phyloP scores from a whole-genome alignment of 257 asterid species.

The Forsythia suspensa region DNA sequence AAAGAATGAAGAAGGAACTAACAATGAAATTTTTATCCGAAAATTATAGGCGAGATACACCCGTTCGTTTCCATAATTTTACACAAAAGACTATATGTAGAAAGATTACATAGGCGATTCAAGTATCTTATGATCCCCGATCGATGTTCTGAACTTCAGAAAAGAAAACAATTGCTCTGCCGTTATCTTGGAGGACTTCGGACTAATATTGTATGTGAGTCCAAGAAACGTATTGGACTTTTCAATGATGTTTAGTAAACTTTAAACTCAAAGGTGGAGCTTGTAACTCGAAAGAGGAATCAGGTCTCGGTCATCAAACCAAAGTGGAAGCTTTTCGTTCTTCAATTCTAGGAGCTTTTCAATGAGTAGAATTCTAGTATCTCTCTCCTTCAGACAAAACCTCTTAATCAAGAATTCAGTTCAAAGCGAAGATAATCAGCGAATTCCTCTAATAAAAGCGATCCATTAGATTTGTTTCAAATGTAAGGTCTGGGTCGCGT shows the following conservation, averaged over 20 bases:
- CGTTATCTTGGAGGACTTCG: background rate
- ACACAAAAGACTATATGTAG: background rate
- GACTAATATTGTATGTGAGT: background rate
- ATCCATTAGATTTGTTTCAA: background rate
- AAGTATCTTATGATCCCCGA: background rate
- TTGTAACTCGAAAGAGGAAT: background rate
- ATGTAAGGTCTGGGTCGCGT: background rate
- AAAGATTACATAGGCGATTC: background rate
- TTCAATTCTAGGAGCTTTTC: too few species aligned
- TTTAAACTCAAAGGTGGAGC: slow-evolving; percentile 11
- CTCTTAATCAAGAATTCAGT: background rate
- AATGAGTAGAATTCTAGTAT: too few species aligned
- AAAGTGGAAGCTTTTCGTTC: too few species aligned
- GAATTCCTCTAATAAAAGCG: too few species aligned
- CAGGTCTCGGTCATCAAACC: too few species aligned
- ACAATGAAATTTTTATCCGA: background rate
- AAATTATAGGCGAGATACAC: background rate
- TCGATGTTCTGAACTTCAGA: background rate
- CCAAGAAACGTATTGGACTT: slow-evolving; percentile 18
- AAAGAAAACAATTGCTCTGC: slow-evolving; percentile 5
- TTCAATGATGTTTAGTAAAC: slow-evolving; percentile 9
- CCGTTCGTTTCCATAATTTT: background rate
- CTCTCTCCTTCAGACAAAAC: too few species aligned
- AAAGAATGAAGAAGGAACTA: background rate
- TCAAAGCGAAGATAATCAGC: too few species aligned